phyloP scores from a whole-genome alignment of 148 eudicot species.

The Rhododendron henanense region DNA sequence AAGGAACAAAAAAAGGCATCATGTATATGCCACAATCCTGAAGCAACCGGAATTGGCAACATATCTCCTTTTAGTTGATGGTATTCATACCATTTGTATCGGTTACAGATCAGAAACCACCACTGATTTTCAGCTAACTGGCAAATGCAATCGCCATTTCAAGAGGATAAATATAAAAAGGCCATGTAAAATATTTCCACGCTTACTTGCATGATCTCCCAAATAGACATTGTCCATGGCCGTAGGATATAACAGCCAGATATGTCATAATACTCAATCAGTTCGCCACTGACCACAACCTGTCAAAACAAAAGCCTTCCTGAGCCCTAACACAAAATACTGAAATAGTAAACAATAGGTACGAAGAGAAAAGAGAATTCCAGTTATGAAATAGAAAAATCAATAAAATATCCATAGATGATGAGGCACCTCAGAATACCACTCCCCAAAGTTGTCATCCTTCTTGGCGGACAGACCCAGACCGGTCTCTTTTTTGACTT shows the following conservation, averaged over 20 bases:
- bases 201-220: conserved; percentile 90
- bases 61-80: neutral
- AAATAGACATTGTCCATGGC: conserved; percentile 89
- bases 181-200: neutral
- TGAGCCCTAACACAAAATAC: neutral
- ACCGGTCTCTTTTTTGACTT: conserved; percentile 92
- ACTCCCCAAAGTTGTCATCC: conserved; percentile 95
- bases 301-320: conserved; percentile 13
- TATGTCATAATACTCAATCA: conserved; percentile 93
- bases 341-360: neutral
- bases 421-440: conserved; percentile 86
- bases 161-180: neutral
- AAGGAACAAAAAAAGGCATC: neutral
- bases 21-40: neutral
- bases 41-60: neutral
- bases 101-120: neutral
- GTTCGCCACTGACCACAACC: conserved; percentile 87
- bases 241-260: conserved; percentile 91
- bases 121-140: neutral
- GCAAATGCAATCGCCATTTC: neutral
- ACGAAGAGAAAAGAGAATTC: neutral
- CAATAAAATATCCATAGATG: neutral
- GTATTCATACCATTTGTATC: neutral
- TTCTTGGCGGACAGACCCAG: conserved; percentile 75
- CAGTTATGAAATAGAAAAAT: neutral